phyloP scores from a whole-genome alignment of 2,329 filamentous ascomycete species.

The Chaetomiaceae sp. region DNA sequence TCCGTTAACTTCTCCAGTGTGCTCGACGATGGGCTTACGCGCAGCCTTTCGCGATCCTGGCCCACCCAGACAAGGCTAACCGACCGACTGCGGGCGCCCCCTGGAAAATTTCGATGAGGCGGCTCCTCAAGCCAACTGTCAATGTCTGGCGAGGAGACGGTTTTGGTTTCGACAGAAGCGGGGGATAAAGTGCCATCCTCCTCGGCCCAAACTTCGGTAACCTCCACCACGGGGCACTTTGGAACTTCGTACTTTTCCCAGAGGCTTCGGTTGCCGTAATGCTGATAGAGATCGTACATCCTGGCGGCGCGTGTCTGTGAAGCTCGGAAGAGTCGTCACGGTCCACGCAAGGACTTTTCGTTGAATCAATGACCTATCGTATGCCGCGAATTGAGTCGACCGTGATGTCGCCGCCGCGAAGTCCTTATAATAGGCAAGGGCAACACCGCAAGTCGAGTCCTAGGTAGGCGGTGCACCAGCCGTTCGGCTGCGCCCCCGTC shows the following conservation, averaged over 20 bases:
- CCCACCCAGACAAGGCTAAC: slow-evolving; percentile 22
- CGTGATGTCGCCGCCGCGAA: too few relatives aligned
- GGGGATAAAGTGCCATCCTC: neutral
- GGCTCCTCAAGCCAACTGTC: slow-evolving; percentile 24
- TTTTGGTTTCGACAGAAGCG: slow-evolving; percentile 5
- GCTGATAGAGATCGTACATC: slow-evolving; percentile 22
- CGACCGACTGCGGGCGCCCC: slow-evolving; percentile 5
- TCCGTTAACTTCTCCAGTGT: slow-evolving; percentile 11
- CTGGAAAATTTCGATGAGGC: slow-evolving; percentile 5
- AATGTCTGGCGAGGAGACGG: slow-evolving; percentile 12
- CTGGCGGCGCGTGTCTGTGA: neutral
- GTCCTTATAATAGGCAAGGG: neutral
- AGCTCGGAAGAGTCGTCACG: neutral
- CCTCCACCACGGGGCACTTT: slow-evolving; percentile 20
- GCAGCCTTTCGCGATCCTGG: neutral
- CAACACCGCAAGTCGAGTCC: neutral
- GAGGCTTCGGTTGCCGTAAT: slow-evolving; percentile 18
- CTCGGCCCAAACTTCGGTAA: slow-evolving; percentile 23
- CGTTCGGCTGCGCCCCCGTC: slow-evolving; percentile 3
- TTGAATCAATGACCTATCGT: too few relatives aligned
- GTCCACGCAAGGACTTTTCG: too few relatives aligned
- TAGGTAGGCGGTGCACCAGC: neutral
- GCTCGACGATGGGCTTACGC: slow-evolving; percentile 13
- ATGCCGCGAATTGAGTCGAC: too few relatives aligned
- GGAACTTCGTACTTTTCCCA: slow-evolving; percentile 22